Base-by-base conservation (phyloP, 2,329 filamentous ascomycete genomes). In the Botrytis porri region DNA sequence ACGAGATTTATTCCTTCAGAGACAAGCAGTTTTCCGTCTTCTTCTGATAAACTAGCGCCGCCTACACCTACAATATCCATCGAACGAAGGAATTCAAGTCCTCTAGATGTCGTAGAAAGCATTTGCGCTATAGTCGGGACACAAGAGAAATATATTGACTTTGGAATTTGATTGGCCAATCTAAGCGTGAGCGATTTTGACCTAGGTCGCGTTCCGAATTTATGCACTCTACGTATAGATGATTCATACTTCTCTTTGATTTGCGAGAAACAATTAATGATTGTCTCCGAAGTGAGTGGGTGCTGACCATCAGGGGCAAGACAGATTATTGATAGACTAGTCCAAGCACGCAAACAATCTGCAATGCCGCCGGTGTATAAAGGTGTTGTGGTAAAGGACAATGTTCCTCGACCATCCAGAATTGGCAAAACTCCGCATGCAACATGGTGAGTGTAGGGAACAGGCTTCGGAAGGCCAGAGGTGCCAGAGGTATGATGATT, bases 11-110 rank as follows among this genome's bases (percentile, higher is more conserved):
- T 84, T 0, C 83, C 84, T 9, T 82, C 78, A 0, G 79, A 70
- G 0, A 90, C 85, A 3, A 92, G 82, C 4, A 79, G 78, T 73
- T 90, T 82, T 0, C 90, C 90, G 1, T 89, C 80, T 14, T 84
- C 79, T 5, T 79, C 74, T 3, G 88, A 85, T 1, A 92, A 78
- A 6, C 89, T 86, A 18, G 89, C 89, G 9, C 89, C 90, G 3
- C 89, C 89, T 0, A 91, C 88, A 10, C 89, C 89, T 0, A 92
- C 88, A 22, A 91, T 83, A 6, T 87, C 84, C 88, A 91, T 90
- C 0, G 75, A 77, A 75, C 82, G 81, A 4, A 90, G 81, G 3
- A 82, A 72, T 0, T 80, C 41, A 1, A 89, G 62, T 0, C 86
- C 86, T 7, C 77, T 72, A 0, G 79, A 69, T 10, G 86, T 82